phyloP scores from a whole-genome alignment of 1,284 basidiomycete species.

The Ganoderma sp. region DNA sequence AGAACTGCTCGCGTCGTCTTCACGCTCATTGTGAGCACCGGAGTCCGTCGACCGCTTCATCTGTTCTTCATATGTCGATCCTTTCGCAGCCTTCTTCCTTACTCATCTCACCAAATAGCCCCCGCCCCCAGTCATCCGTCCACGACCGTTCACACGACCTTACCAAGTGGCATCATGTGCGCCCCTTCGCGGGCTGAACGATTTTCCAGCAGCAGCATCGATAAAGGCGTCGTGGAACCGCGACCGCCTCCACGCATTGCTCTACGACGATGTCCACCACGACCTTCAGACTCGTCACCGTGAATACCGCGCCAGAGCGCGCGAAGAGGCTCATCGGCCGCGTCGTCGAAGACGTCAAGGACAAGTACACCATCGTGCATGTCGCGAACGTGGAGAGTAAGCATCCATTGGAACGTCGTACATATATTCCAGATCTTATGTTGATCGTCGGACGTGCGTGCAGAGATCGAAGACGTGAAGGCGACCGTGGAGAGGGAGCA shows the following conservation, averaged over 20 bases:
- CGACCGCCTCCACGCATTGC: neutral
- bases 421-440: neutral
- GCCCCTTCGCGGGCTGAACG: neutral
- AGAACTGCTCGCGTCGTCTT: neutral
- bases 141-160: neutral
- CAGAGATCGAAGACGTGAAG: conserved; percentile 32
- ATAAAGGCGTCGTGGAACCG: neutral
- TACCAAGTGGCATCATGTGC: neutral
- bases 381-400: conserved; percentile 33
- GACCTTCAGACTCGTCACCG: conserved; percentile 30
- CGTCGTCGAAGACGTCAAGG: conserved; percentile 34
- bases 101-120: neutral
- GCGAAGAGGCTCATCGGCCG: conserved; percentile 34
- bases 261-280: conserved; percentile 8
- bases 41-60: neutral
- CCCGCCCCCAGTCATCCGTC: neutral
- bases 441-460: neutral
- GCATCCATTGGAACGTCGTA: neutral
- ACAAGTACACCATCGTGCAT: conserved; percentile 31
- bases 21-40: neutral
- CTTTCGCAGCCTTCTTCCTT: neutral
- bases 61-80: neutral
- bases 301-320: conserved; percentile 36
- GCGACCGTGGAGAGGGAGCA: conserved; percentile 28
- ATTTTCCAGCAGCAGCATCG: neutral